Conservation (phyloP, 148 eudicot genomes). For the Amaranthus cruentus region DNA sequence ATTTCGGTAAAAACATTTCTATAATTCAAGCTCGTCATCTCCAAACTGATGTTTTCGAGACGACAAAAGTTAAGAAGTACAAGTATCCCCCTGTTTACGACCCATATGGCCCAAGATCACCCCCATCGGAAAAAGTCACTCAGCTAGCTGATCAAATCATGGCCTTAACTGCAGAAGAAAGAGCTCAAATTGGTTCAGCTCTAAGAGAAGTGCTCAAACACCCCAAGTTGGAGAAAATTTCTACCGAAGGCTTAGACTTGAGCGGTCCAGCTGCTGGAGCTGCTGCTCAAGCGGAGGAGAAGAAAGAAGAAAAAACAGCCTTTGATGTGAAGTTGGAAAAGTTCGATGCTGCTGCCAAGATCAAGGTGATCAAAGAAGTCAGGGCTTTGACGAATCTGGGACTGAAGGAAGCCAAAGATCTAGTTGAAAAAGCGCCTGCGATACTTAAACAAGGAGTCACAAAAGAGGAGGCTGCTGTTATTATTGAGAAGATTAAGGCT, state of each 20-base stretch:
- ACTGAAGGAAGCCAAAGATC: conserved; percentile 79
- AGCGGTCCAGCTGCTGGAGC: conserved; percentile 44
- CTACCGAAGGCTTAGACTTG: conserved; percentile 63
- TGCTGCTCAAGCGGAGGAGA: conserved; percentile 58
- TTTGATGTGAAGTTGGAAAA: conserved; percentile 85
- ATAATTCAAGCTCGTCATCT: conserved; percentile 44
- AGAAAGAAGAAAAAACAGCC: conserved; percentile 64
- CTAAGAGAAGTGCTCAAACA: conserved; percentile 50
- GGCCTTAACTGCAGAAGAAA: conserved; percentile 63
- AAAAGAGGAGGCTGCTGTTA: conserved; percentile 75
- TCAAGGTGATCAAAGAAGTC: conserved; percentile 91
- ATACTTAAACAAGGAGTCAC: conserved; percentile 78
- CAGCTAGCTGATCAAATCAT: conserved; percentile 74
- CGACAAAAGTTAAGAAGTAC: conserved; percentile 51
- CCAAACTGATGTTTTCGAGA: conserved; percentile 59
- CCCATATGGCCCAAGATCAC: conserved; percentile 87
- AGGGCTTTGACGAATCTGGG: conserved; percentile 73
- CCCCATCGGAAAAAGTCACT: conserved; percentile 73
- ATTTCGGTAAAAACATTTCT: conserved; percentile 27
- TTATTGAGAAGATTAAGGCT: conserved; percentile 71
- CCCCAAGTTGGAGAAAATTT: conserved; percentile 62
- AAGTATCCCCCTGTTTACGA: conserved; percentile 62
- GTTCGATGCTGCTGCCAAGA: conserved; percentile 72
- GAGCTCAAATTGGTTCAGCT: conserved; percentile 60
- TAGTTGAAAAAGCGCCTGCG: conserved; percentile 74